Base-by-base conservation (phyloP, 2,329 filamentous ascomycete genomes). In the Aspergillus fischeri region DNA sequence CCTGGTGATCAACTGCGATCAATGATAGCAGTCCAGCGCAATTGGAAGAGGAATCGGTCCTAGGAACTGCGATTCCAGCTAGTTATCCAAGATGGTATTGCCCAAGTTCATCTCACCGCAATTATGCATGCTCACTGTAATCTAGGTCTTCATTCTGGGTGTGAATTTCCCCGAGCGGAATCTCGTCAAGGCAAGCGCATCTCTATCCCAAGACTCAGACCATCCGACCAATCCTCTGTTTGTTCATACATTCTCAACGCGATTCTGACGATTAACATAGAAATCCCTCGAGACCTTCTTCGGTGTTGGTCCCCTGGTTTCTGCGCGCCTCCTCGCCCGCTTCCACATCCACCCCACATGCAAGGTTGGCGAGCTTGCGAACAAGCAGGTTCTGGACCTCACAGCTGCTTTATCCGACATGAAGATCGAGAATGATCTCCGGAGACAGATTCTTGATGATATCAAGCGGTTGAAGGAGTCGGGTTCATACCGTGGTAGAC, bases 401-500 rank as follows among this genome's bases (percentile, higher is more conserved):
- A 94, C 89, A 24, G 89, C 89, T 52, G 91, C 96, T 69, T 81
- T 99, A 44, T 90, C 91, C 17, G 87, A 86, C 54, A 92, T 99
- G 91, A 96, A 89, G 59, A 91, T 97, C 67, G 94, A 97, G 75
- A 96, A 89, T 74, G 92, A 97, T 68, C 81, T 95, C 62, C 81
- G 86, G 68, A 84, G 89, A 70, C 79, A 90, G 58, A 77, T 97
- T 41, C 83, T 88, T 67, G 91, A 96, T 51, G 94, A 97, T 70
- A 96, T 99, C 65, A 82, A 82, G 71, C 81, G 93, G 58, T 70
- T 99, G 74, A 90, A 89, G 72, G 92, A 97, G 68, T 97, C 96
- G 80, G 92, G 92, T 51, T 87, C 88, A 3, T 96, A 96, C 72
- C 82, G 94, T 53, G 94, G 94, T 63, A 87, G 90, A 73, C 81